A percentile compares a stretch with the other conserved stretches of the same genome.
phyloP scores from a whole-genome alignment of 192 early-diverging fungal species.

The Umbelopsis isabellina region DNA sequence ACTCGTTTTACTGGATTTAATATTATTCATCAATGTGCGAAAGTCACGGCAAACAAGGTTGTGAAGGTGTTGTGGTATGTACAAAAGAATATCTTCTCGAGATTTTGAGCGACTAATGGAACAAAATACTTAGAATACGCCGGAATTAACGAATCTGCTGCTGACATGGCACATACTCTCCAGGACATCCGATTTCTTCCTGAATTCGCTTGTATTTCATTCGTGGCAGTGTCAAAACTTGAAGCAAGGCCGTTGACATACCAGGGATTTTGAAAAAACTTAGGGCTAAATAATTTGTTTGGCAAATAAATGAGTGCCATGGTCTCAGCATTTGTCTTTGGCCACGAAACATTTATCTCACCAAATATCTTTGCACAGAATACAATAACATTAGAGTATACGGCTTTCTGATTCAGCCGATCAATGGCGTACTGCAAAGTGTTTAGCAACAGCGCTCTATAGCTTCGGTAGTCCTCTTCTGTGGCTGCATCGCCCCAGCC shows the following conservation, averaged over 20 bases:
- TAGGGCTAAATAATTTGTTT: slow-evolving; percentile 22
- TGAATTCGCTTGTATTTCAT: slow-evolving; percentile 18
- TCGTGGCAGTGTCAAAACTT: slow-evolving; percentile 44
- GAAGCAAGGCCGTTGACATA: slow-evolving; percentile 46
- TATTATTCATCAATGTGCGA: background rate
- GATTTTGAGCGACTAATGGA: background rate
- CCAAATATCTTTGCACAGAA: slow-evolving; percentile 56
- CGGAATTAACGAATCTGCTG: background rate
- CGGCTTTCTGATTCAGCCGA: slow-evolving; percentile 45
- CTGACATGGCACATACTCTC: background rate
- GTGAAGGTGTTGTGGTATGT: background rate
- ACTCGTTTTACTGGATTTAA: background rate
- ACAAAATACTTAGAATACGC: background rate
- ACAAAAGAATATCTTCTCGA: background rate
- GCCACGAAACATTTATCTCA: background rate
- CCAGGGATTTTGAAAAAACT: slow-evolving; percentile 56
- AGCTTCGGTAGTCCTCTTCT: slow-evolving; percentile 25
- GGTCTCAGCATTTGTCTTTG: too few species aligned
- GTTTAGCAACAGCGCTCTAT: slow-evolving; percentile 37
- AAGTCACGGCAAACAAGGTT: background rate
- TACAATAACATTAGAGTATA: slow-evolving; percentile 52
- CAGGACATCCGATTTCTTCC: slow-evolving; percentile 15
- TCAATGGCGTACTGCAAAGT: slow-evolving; percentile 50
- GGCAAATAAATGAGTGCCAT: background rate
- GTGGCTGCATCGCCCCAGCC: background rate